phyloP scores from a whole-genome alignment of 306 rosid species.

The Gleditsia sinensis region DNA sequence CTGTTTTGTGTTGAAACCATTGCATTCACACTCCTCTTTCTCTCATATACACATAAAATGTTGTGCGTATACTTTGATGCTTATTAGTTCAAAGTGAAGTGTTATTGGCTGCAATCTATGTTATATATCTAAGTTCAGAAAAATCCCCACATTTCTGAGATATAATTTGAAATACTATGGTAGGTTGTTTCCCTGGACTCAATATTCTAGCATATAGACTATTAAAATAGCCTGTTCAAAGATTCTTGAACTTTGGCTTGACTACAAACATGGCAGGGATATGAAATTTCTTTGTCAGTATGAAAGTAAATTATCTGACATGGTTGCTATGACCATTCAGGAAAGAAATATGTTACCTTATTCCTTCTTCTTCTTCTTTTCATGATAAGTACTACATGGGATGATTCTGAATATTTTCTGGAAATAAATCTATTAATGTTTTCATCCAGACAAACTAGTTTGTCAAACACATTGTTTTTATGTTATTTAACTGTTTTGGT shows the following conservation, averaged over 20 bases:
- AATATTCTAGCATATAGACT: slow-evolving; percentile 1
- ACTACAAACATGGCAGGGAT: slow-evolving; percentile 8
- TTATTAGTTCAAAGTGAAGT: slow-evolving; percentile 23
- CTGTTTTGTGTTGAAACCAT: too few relatives aligned
- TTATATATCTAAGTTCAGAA: background rate
- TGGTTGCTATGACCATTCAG: slow-evolving; percentile 24
- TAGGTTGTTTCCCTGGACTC: slow-evolving; percentile 28
- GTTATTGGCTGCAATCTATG: slow-evolving; percentile 2
- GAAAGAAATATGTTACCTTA: slow-evolving; percentile 7
- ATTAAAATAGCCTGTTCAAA: slow-evolving; percentile 21
- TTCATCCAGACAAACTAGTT: background rate
- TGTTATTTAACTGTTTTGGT: slow-evolving; percentile 16
- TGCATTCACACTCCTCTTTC: background rate
- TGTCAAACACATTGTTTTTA: background rate
- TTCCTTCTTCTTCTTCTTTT: background rate
- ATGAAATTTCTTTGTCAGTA: slow-evolving; percentile 2
- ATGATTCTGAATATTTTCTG: slow-evolving; percentile 24
- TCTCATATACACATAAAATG: background rate
- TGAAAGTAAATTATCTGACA: background rate
- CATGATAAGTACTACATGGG: background rate
- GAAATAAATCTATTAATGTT: slow-evolving; percentile 5
- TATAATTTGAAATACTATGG: slow-evolving; percentile 14
- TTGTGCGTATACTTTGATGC: slow-evolving; percentile 3
- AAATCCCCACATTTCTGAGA: slow-evolving; percentile 9
- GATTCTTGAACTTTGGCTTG: slow-evolving; percentile 27